Percentiles rank a stretch among this genome's conserved stretches.
phyloP scores from a whole-genome alignment of 2,329 filamentous ascomycete genomes.

The Phoma sp. region DNA sequence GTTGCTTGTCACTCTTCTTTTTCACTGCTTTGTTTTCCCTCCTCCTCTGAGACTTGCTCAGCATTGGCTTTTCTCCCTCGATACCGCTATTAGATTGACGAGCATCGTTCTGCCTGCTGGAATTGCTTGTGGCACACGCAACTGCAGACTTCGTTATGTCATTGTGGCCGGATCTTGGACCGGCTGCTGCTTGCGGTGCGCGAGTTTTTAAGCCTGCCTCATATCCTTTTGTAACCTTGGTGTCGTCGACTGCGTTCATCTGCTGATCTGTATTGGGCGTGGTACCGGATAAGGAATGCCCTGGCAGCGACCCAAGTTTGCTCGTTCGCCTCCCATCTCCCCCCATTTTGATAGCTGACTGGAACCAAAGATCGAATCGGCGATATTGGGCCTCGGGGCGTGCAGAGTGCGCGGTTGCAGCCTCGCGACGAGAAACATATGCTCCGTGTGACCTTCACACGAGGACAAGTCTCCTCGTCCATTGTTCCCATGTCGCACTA shows the following conservation, averaged over 20 bases:
- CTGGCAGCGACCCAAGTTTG: background rate
- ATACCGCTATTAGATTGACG: background rate
- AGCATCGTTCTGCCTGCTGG: background rate
- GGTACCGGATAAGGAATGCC: no score
- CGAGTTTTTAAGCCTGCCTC: background rate
- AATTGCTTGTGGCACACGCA: background rate
- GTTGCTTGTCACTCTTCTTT: no score
- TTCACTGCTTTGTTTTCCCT: no score
- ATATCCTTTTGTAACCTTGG: no score
- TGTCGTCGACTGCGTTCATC: background rate
- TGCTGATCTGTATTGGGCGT: background rate
- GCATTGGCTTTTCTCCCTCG: no score
- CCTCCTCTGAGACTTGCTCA: no score
- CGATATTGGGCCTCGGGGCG: background rate
- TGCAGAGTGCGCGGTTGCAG: background rate
- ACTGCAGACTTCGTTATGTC: background rate
- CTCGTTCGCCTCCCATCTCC: background rate
- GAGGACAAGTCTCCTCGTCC: background rate
- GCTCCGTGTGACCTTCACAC: background rate
- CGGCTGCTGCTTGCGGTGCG: background rate
- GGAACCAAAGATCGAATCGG: background rate
- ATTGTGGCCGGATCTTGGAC: background rate
- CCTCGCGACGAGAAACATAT: background rate
- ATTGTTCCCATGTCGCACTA: slow-evolving; percentile 7
- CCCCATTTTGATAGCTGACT: background rate